Conservation (phyloP, 192 early-diverging fungal genomes). For the Thoreauomyces humboldtii region DNA sequence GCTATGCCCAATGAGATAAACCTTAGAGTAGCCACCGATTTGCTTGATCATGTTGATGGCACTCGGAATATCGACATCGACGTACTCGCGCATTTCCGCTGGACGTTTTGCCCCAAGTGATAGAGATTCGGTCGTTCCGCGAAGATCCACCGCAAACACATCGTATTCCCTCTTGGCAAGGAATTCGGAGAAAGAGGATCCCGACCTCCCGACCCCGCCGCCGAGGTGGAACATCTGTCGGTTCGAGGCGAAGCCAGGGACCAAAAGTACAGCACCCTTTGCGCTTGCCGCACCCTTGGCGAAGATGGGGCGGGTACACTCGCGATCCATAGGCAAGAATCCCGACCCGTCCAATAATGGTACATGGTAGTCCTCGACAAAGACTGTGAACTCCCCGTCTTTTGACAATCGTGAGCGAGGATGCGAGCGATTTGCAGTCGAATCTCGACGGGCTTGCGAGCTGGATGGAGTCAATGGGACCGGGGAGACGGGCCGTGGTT, state of each 20-base stretch:
- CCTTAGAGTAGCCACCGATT: conserved; percentile 33
- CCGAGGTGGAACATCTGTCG: conserved; percentile 44
- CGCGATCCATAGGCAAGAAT: conserved; percentile 40
- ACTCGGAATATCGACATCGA: conserved; percentile 47
- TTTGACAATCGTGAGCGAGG: neutral
- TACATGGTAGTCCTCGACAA: conserved; percentile 33
- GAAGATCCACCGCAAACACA: conserved; percentile 41
- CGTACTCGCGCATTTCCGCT: conserved; percentile 31
- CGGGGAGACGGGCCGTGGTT: neutral
- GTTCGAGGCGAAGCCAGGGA: conserved; percentile 47
- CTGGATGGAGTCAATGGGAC: too few species aligned
- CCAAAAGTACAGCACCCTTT: conserved; percentile 39
- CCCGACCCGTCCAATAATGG: conserved; percentile 26
- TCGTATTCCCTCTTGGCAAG: conserved; percentile 41
- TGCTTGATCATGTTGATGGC: conserved; percentile 41
- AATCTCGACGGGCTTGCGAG: neutral
- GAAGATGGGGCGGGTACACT: conserved; percentile 31
- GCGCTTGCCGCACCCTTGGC: conserved; percentile 17
- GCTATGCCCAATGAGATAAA: conserved; percentile 47
- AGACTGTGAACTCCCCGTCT: conserved; percentile 27
- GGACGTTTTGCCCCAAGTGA: conserved; percentile 27
- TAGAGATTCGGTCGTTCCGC: conserved; percentile 37
- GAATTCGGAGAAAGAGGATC: conserved; percentile 45
- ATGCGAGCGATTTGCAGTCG: neutral
- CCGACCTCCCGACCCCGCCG: conserved; percentile 36